Evolutionary conservation across 1,284 basidiomycete species (phyloP).

Genomic region (Pseudozyma tsukubaensis): DNA sequence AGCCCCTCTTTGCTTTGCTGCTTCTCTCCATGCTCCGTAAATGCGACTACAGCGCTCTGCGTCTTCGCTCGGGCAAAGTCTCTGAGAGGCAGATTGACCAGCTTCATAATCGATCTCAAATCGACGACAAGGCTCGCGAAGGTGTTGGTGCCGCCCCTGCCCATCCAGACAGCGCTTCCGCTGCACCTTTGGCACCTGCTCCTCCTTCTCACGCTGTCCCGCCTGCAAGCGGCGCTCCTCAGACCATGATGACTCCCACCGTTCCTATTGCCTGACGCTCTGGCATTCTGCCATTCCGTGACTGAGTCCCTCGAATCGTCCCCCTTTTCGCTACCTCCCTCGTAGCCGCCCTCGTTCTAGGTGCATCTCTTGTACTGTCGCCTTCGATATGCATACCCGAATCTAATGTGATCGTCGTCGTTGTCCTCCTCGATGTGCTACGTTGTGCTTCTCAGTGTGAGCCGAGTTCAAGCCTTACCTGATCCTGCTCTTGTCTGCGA

Average conservation of each 20-base stretch:
- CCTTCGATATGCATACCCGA: too few species aligned
- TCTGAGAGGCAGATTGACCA: conserved; percentile 23
- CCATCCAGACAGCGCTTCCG: conserved; percentile 1
- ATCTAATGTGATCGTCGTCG: too few species aligned
- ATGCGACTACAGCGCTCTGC: conserved; percentile 45
- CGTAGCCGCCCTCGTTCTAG: neutral
- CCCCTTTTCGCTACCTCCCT: neutral
- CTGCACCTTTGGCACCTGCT: neutral
- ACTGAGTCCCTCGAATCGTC: neutral
- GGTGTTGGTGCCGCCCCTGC: conserved; percentile 11
- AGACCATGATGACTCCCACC: conserved; percentile 5
- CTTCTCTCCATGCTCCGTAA: conserved; percentile 47
- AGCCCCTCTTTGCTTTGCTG: conserved; percentile 64
- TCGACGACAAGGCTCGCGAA: conserved; percentile 22
- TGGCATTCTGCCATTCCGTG: neutral
- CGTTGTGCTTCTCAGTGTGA: too few species aligned
- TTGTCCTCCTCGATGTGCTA: too few species aligned
- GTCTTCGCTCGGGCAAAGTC: conserved; percentile 42
- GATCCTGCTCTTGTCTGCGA: too few species aligned
- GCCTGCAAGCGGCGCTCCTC: conserved; percentile 2
- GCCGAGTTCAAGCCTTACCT: too few species aligned
- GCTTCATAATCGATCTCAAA: conserved; percentile 8
- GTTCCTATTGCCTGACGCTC: neutral
- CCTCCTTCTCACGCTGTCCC: conserved; percentile 1
- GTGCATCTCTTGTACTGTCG: too few species aligned